These are phyloP conservation scores for Ophiostoma sp. DNA, from an alignment of 2,329 filamentous ascomycete species.

Conservation along the genomic window DNA sequence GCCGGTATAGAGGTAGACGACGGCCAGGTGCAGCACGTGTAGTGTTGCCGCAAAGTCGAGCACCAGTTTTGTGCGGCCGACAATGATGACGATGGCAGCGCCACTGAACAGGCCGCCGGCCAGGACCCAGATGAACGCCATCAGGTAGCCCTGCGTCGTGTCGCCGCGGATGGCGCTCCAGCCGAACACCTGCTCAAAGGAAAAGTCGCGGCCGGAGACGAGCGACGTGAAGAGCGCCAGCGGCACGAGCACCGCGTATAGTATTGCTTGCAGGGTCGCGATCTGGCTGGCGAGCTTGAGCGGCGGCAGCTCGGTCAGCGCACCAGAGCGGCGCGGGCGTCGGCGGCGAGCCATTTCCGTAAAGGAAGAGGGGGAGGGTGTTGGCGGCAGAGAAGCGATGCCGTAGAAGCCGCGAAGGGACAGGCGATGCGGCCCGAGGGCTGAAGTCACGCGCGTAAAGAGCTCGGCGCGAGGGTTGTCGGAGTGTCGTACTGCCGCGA, in stretches of 20 bases:
- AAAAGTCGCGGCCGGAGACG: constrained; percentile 52
- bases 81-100: constrained; percentile 73
- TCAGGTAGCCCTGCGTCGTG: constrained; percentile 56
- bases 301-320: constrained; percentile 56
- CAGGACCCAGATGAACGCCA: constrained; percentile 53
- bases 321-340: constrained; percentile 48
- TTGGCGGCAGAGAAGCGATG: background rate
- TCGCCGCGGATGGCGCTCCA: constrained; percentile 56
- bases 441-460: background rate
- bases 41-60: constrained; percentile 91
- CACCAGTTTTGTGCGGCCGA: constrained; percentile 86
- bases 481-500: background rate
- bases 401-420: background rate
- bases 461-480: background rate
- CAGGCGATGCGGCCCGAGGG: background rate
- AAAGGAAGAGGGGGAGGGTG: background rate
- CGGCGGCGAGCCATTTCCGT: constrained; percentile 19
- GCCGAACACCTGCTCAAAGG: constrained; percentile 50
- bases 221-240: constrained; percentile 55
- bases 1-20: constrained; percentile 67
- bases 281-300: constrained; percentile 57
- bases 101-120: constrained; percentile 61
- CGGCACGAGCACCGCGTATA: constrained; percentile 47
- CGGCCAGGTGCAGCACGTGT: constrained; percentile 34
- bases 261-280: constrained; percentile 50